Base-by-base conservation (phyloP, 805 yeast species). In the Spathaspora arborariae region DNA sequence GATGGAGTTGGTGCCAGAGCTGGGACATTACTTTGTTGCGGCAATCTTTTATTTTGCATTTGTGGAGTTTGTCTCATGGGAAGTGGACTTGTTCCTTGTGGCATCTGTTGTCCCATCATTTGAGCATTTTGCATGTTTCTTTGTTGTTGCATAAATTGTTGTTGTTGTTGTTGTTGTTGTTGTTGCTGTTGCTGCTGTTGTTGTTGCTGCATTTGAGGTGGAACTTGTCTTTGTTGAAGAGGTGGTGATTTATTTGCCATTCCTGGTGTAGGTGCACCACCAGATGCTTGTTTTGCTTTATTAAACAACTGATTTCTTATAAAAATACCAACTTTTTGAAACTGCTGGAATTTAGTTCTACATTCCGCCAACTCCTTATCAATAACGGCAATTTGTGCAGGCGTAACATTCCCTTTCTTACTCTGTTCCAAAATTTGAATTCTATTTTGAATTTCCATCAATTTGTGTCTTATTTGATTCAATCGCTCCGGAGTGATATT, bases 391-490 rank as follows among this genome's bases (percentile, higher is more conserved):
- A 72, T 47, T 44, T 74, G 76, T 5, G 75, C 80, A 1, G 77
- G 72, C 3, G 78, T 62, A 18, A 78, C 53, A 22, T 64, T 67
- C 9, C 73, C 70, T 16, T 63, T 65, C 50, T 77, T 78, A 34
- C 75, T 71, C 6, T 72, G 71, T 45, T 77, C 79, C 39, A 82
- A 68, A n/a, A 72, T 67, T 13, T 73, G 74, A 51, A 82, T 64
- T 46, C 75, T 78, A 35, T 73, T 67, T 46, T 75, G 76, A 48
- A 78, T 74, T 47, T 75, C 80, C 37, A 68, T 74, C 9, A 81
- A 66, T 37, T 76, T 63, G 9, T 70, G 67, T 51, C 75, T 69
- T 16, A 81, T 70, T 42, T 67, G 71, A 47, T 70, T 70, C 58
- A 69, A 72, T 27, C 65, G 59, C 45, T 72, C 76, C 15, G 67